These are phyloP conservation scores for Fusarium anthophilum DNA, from an alignment of 2,329 filamentous ascomycete species.

Conservation along the genomic window DNA sequence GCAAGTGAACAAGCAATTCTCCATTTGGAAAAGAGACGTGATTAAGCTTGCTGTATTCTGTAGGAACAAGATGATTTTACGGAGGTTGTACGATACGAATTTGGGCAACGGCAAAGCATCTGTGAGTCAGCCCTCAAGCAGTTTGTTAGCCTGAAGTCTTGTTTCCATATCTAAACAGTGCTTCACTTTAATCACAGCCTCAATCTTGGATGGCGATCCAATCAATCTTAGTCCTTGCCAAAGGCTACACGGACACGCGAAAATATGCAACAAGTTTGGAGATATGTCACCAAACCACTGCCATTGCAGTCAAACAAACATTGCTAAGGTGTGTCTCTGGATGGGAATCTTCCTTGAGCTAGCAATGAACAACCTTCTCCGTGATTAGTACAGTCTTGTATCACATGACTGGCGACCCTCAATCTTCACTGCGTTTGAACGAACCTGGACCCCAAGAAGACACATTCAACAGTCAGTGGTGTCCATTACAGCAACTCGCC, in stretches of 20 bases:
- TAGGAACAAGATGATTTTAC: neutral
- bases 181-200: neutral
- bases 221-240: neutral
- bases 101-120: neutral
- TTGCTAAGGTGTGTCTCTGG: neutral
- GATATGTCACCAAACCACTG: neutral
- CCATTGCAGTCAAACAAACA: neutral
- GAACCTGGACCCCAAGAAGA: neutral
- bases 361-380: too few species aligned
- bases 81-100: neutral
- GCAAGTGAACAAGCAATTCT: neutral
- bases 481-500: neutral
- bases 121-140: neutral
- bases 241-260: neutral
- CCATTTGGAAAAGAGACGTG: neutral
- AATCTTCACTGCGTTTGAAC: neutral
- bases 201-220: too few species aligned
- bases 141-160: neutral
- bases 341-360: too few species aligned
- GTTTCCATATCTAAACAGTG: neutral
- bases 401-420: neutral
- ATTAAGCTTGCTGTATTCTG: neutral
- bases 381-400: neutral
- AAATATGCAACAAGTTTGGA: neutral
- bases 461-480: neutral